Base-by-base conservation (phyloP, 441 rosid species). In the Gossypium lobatum region DNA sequence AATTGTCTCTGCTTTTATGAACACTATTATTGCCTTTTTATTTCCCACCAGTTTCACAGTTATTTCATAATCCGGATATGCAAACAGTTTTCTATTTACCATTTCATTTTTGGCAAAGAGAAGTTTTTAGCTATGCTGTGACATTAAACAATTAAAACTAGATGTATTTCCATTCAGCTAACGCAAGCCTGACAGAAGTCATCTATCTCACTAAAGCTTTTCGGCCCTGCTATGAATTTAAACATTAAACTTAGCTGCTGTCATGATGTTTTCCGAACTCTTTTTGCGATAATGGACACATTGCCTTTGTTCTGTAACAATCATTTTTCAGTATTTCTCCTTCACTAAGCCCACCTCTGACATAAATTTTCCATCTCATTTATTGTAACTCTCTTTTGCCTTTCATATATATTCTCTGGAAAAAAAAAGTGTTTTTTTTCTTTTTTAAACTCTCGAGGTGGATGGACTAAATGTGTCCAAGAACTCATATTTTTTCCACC, bases 1-100 rank as follows among this genome's bases (percentile, higher is more conserved):
- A 57, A 2, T 50, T 52, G 52, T 9, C 16, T 58, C 37, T 75
- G 25, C 16, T 75, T 9, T 31, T 75, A 9, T 55, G 25, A 55
- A 55, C 61, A 7, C n/a, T 65, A 3, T 89, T 91, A 85, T 85
- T 86, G 88, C 91, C 82, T 10, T 66, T 50, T 61, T 18, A 6
- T 50, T 1, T 72, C 4, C 50, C 57, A 45, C 2, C 39, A 14
- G 54, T 26, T 63, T 61, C 23, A 13, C 13, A 11, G 37, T 10
- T 17, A 34, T 9, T 37, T 25, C 31, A 25, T 52, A 26, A 9
- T 68, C 46, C 4, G 4, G 16, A 26, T 52, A 50, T 26, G 60
- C 60, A 16, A 50, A 26, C 72, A 26, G 25, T 26, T 68, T 31
- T 23, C 7, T 3, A n/a, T 67, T 23, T 48, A 8, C 71, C 28